A percentile compares a stretch with the other conserved stretches of the same genome.
These are phyloP conservation scores for Hydnum rufescens DNA, from an alignment of 768 basidiomycete species.

Conservation along the genomic window DNA sequence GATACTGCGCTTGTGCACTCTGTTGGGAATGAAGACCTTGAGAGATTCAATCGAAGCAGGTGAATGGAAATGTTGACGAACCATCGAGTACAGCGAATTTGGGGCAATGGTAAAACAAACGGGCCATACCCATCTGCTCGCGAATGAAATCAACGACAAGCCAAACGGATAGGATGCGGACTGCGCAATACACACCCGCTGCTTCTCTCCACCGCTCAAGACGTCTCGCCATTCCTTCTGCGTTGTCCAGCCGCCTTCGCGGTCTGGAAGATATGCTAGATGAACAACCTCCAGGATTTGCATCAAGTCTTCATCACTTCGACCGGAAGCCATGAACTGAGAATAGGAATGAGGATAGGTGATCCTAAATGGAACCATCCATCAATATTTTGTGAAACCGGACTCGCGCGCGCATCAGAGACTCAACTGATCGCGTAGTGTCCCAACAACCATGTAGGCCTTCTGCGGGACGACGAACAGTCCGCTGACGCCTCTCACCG, in stretches of 20 bases:
- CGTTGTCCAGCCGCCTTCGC: constrained; percentile 81
- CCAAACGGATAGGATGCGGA: neutral
- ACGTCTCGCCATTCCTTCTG: constrained; percentile 95
- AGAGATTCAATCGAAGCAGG: neutral
- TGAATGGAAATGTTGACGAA: constrained; percentile 21
- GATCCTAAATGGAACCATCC: constrained; percentile 22
- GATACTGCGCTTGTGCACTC: constrained; percentile 94
- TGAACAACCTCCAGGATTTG: constrained; percentile 64
- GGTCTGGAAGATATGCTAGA: constrained; percentile 59
- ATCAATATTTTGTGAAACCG: neutral
- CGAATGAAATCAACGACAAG: constrained; percentile 2
- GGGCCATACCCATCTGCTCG: constrained; percentile 86
- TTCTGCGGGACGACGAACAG: constrained; percentile 84
- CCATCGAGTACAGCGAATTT: constrained; percentile 74
- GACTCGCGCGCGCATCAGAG: neutral
- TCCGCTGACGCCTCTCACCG: constrained; percentile 28
- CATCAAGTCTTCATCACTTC: constrained; percentile 48
- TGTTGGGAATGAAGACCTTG: constrained; percentile 13
- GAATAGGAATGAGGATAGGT: constrained; percentile 82
- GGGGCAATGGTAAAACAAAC: constrained; percentile 79
- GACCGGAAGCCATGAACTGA: constrained; percentile 39
- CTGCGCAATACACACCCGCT: constrained; percentile 33
- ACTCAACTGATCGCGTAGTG: constrained; percentile 61
- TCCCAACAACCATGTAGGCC: constrained; percentile 79
- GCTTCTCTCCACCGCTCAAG: constrained; percentile 91